Evolutionary conservation across 2,329 filamentous ascomycete species (phyloP).

Genomic region (Apiospora pterosperma): DNA sequence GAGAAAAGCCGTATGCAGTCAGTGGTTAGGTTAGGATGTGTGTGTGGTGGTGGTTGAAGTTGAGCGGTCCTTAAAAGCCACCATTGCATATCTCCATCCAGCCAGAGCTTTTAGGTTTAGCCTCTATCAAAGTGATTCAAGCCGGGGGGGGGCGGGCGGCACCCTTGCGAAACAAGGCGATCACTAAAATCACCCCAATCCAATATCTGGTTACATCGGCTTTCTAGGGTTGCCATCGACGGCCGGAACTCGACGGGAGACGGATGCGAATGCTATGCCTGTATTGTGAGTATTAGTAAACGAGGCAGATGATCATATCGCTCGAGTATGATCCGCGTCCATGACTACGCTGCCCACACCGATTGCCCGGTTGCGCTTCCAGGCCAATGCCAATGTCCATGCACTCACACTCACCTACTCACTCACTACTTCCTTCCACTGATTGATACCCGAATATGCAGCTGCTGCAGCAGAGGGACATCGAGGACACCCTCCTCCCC

Average conservation of each 20-base stretch:
- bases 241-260: neutral
- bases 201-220: neutral
- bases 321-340: too few species aligned
- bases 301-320: neutral
- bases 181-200: neutral
- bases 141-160: too few species aligned
- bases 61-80: neutral
- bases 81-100: neutral
- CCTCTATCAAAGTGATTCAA: neutral
- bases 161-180: neutral
- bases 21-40: too few species aligned
- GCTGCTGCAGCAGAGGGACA: neutral
- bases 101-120: neutral
- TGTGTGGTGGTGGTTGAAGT: constrained; percentile 1
- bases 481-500: neutral
- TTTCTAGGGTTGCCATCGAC: neutral
- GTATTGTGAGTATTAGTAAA: neutral
- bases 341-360: neutral
- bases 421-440: neutral
- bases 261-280: neutral
- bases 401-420: neutral
- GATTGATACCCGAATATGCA: neutral
- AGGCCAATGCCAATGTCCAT: neutral
- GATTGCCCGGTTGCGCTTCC: neutral
- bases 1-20: neutral